Base-by-base conservation (phyloP, 2,329 filamentous ascomycete species). In the Clonostachys solani region DNA sequence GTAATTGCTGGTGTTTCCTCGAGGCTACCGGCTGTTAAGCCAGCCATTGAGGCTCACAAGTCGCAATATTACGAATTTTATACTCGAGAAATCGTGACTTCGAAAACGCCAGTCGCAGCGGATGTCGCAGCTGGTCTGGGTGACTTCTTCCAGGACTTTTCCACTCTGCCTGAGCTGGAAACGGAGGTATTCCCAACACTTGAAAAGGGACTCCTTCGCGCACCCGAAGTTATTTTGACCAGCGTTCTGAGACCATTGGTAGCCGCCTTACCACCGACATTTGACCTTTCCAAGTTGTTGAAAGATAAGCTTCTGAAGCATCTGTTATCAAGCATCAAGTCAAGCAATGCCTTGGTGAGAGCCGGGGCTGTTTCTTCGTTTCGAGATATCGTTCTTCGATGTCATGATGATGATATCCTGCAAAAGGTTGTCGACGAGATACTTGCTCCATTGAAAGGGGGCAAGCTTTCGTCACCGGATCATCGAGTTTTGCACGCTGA, bases 281-380 rank as follows among this genome's bases (percentile, higher is more conserved):
- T 94, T 56, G 92, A 99, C 58, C 75, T 97, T 16, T 92, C 92
- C 9, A 79, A 83, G 36, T 70, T 87, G 5, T 74, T 97, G 16
- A 77, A 80, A 45, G 74, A 77, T 23, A 87, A 87, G 51, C 75
- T 99, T 35, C 67, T 95, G 36, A 97, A 96, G 64, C 89, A 91
- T 6, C 72, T 99, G 12, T 69, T 97, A n/a, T 84, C 90, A 38
- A 96, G 91, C 61, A 76, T 92, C 64, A 96, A 95, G 66, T 97
- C 94, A 2, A 92, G 87, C 59, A 97, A 96, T 63, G 72, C 81
- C 13, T 67, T 68, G 3, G 89, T 96, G 51, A 84, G 92, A 47
- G 80, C 80, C 51, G 91, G 90, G 19, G 87, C 89, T 9, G 69
- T 92, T 18, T 75, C 78, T 37, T 87, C 87, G 8, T 96, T 97